Evolutionary conservation across 2,329 filamentous ascomycete species (phyloP).

Genomic region (Fusarium temperatum): DNA sequence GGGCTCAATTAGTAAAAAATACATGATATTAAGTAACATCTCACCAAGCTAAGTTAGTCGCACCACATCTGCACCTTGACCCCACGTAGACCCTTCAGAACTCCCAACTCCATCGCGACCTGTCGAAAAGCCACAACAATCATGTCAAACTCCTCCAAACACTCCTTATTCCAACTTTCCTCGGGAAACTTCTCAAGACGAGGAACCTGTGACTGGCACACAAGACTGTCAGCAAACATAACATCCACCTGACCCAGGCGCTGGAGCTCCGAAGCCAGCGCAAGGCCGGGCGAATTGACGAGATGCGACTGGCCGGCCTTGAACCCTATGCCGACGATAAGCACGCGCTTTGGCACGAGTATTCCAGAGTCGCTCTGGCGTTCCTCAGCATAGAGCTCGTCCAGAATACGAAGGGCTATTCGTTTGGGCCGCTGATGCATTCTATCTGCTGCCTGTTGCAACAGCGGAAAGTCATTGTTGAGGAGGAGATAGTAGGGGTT

Average conservation of each 20-base stretch:
- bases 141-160: neutral
- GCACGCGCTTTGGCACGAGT: neutral
- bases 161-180: neutral
- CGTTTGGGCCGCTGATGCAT: neutral
- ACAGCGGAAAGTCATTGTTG: neutral
- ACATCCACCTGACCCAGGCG: neutral
- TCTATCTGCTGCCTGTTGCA: neutral
- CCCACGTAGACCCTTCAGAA: neutral
- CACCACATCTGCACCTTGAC: neutral
- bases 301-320: neutral
- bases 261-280: neutral
- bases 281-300: neutral
- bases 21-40: neutral
- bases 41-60: neutral
- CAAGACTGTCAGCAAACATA: neutral
- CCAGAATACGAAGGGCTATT: neutral
- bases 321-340: neutral
- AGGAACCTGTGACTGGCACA: neutral
- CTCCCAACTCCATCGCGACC: neutral
- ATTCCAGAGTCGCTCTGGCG: neutral
- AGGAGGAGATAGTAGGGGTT: neutral
- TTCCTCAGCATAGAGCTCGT: neutral
- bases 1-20: neutral
- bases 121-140: neutral
- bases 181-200: neutral